Percentiles rank a stretch among this genome's conserved stretches.
phyloP scores from a whole-genome alignment of 2,329 filamentous ascomycete genomes.

The Rutstroemia sp. region DNA sequence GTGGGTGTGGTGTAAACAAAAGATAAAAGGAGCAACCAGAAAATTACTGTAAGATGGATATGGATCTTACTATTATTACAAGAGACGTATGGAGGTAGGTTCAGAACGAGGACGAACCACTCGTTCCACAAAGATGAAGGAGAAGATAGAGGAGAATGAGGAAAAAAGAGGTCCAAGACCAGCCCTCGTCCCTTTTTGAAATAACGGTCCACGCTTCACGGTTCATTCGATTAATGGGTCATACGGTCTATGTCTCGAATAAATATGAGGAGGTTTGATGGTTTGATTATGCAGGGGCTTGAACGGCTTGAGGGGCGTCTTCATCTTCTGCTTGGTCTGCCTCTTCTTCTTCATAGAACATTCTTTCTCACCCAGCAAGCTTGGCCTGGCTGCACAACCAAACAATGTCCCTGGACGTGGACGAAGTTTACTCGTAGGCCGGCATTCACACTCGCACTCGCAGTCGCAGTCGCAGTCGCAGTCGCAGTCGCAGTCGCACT shows the following conservation, averaged over 20 bases:
- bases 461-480: too few relatives aligned
- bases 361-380: background rate
- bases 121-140: background rate
- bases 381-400: background rate
- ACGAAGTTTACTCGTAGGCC: background rate
- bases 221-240: constrained; percentile 3
- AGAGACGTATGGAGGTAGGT: too few relatives aligned
- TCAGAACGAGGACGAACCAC: background rate
- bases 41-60: too few relatives aligned
- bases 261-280: constrained; percentile 14
- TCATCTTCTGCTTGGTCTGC: too few relatives aligned
- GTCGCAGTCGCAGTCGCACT: too few relatives aligned
- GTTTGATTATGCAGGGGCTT: constrained; percentile 14
- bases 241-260: constrained; percentile 19
- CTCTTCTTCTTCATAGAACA: background rate
- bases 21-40: background rate
- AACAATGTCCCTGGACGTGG: too few relatives aligned
- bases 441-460: too few relatives aligned
- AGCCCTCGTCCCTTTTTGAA: background rate
- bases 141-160: background rate
- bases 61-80: too few relatives aligned
- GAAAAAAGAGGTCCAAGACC: too few relatives aligned
- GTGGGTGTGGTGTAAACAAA: constrained; percentile 1
- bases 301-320: background rate
- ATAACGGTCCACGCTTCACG: background rate